Base-by-base conservation (phyloP, 805 yeast genomes). In the Yamadazyma philogaea region DNA sequence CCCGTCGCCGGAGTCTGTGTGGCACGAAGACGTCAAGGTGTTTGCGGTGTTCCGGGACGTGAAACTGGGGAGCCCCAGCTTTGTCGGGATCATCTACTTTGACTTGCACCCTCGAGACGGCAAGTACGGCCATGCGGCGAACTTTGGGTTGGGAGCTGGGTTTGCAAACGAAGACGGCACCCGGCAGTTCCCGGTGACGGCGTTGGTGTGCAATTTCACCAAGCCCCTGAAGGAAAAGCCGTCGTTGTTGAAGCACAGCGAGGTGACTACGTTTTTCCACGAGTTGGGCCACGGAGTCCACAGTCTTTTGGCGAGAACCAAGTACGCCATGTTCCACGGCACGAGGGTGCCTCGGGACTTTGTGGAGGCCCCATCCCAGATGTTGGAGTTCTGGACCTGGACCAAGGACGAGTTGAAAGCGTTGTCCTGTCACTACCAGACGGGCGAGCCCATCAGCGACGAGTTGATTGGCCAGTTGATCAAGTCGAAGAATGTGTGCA, bases 221-320 rank as follows among this genome's bases (percentile, higher is more conserved):
- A 82, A 82, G 56, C 88, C 91, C 34, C 75, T 83, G 4, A 64
- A 68, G 14, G 77, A 72, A 19, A 84, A 81, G 57, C 95, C 91
- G 16, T 78, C 90, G 1, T 69, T 87, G 51, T 73, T 87, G 54
- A 82, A 82, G 54, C 95, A 87, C 59, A 71, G 70, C 49, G 95
- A 87, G 59, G 87, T 87, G 10, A 81, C 81, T 17, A 87, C 95
- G 0, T 83, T 87, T 52, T 87, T 87, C 81, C 96, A 87, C 57
- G 96, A 87, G 62, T 72, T 87, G 50, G 96, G 96, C 19, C 96
- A 87, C 56, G 96, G 95, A 43, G 83, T 87, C 44, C 96, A 87
- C 62, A 84, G 80, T 51, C 64, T 86, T 37, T 72, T 87, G 42
- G 86, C 90, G 8, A 69, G 74, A 47, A 82, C 90, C 20, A 68